These are phyloP conservation scores for Paraconiothyrium sp. DNA, from an alignment of 2,329 filamentous ascomycete species.

Conservation along the genomic window DNA sequence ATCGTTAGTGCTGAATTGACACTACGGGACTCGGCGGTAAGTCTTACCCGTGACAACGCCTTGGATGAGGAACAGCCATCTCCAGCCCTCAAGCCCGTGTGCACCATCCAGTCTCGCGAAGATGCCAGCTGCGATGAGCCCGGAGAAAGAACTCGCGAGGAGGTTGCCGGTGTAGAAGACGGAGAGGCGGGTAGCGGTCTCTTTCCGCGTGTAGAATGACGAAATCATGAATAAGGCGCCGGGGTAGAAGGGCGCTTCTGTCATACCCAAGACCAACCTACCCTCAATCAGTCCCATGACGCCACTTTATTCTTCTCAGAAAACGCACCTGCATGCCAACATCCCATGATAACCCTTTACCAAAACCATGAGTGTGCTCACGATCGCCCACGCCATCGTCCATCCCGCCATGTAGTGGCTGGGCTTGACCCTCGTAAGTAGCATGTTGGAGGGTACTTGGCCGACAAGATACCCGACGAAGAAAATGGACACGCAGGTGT, in stretches of 20 bases:
- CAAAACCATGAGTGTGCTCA: slow-evolving; percentile 41
- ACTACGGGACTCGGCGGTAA: slow-evolving; percentile 2
- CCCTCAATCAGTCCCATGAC: not conserved
- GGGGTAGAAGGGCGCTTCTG: slow-evolving; percentile 43
- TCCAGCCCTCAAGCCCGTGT: slow-evolving; percentile 53
- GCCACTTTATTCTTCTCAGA: not conserved
- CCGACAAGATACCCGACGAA: slow-evolving; percentile 57
- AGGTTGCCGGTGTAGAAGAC: slow-evolving; percentile 52
- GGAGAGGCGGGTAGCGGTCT: slow-evolving; percentile 44
- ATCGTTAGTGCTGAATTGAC: too few relatives aligned
- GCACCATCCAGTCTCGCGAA: slow-evolving; percentile 49
- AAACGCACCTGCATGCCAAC: slow-evolving; percentile 29
- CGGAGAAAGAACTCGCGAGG: slow-evolving; percentile 53
- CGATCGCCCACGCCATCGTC: slow-evolving; percentile 47
- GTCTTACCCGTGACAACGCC: slow-evolving; percentile 43
- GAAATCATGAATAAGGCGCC: slow-evolving; percentile 49
- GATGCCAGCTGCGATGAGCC: slow-evolving; percentile 52
- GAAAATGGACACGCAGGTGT: slow-evolving; percentile 68
- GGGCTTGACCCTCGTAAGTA: slow-evolving; percentile 47
- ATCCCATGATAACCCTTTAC: slow-evolving; percentile 45
- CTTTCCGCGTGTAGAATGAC: slow-evolving; percentile 48
- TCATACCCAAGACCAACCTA: slow-evolving; percentile 38
- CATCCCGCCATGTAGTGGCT: slow-evolving; percentile 43
- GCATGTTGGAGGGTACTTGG: slow-evolving; percentile 54
- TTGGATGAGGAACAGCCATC: slow-evolving; percentile 56